Base-by-base conservation (phyloP, 176 grass and related monocot genomes). In the Raddia distichophylla region DNA sequence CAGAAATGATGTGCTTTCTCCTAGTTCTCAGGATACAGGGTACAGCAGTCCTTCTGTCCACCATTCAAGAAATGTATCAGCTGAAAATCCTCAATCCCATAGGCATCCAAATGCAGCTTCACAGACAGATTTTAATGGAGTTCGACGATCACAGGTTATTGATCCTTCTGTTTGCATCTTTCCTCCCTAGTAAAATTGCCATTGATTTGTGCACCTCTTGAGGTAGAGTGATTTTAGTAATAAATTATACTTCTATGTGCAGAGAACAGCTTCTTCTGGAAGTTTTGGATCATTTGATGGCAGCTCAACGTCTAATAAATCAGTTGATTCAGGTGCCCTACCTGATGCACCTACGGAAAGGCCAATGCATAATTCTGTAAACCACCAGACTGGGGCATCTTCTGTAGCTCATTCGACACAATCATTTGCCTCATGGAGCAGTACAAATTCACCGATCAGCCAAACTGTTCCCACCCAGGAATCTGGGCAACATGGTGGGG, bases 191-290 rank as follows among this genome's bases (percentile, higher is more conserved):
- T 69, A 64, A 87, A 86, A 66, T 52, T 85, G 60, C n/a, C 15
- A 27, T 75, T 82, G 52, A 37, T 9, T 53, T 50, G 8, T 45
- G 10, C 68, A 80, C 45, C 17, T 84, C 32, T 47, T 81, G 7
- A 87, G 60, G 17, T 65, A 55, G 35, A 73, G 45, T 67, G 60
- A 18, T 5, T 5, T 58, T 48, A 79, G 54, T 53, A 64, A 73
- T 82, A 61, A 90, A 61, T 33, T 68, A 5, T 85, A 27, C 59
- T 73, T 81, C 17, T 72, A 86, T 82, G 61, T 84, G 71, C 90
- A 98, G 96, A 89, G 96, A 86, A 98, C 89, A 55, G 20, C 73
- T 79, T 98, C 96, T 73, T 87, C 92, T 64, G 90, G 92, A 80
- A 98, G 92, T 83, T 91, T 91, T 84, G 92, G 88, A 85, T 98